A percentile compares a stretch with the other conserved stretches of the same genome.
Evolutionary conservation across 2,329 filamentous ascomycete genomes (phyloP).

Genomic region (Hypoxylon sp.): DNA sequence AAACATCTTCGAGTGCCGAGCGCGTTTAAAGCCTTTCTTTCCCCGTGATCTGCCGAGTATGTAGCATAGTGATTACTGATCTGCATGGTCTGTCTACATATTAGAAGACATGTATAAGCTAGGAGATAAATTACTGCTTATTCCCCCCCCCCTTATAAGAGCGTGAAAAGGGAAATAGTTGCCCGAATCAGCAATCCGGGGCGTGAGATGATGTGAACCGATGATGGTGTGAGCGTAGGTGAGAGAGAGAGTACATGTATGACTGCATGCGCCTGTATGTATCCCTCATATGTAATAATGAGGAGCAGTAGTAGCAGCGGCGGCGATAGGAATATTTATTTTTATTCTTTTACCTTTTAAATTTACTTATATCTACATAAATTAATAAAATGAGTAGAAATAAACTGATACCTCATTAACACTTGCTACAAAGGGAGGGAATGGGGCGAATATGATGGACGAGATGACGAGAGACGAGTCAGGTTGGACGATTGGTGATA

Average conservation of each 20-base stretch:
- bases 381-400: background rate
- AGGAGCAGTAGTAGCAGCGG: background rate
- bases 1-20: background rate
- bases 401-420: background rate
- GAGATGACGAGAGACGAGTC: background rate
- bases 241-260: background rate
- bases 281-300: background rate
- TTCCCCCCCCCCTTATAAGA: background rate
- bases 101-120: background rate
- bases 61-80: constrained; percentile 1
- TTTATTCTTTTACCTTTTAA: background rate
- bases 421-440: too few relatives aligned
- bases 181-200: background rate
- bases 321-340: too few relatives aligned
- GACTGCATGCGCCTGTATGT: background rate
- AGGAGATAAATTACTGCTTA: background rate
- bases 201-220: background rate
- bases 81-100: background rate
- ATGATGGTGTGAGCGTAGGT: background rate
- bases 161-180: background rate
- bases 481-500: background rate
- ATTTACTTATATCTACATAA: background rate
- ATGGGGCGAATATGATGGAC: background rate
- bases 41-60: background rate
- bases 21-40: background rate